phyloP scores from a whole-genome alignment of 192 early-diverging fungal genomes.

The Podila clonocystis region DNA sequence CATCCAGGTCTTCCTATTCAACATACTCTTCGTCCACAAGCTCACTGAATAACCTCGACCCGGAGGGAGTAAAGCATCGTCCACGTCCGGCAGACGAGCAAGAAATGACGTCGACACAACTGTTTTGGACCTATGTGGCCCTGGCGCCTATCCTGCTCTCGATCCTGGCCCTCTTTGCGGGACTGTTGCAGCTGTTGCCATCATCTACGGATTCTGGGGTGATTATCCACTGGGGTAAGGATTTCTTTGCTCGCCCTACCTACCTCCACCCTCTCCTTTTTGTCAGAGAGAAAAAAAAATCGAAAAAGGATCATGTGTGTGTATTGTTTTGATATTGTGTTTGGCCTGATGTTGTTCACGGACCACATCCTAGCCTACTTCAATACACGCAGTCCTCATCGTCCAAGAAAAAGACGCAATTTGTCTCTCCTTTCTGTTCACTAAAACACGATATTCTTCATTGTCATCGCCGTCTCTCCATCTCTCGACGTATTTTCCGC shows the following conservation, averaged over 20 bases:
- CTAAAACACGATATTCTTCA: not conserved
- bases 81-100: not conserved
- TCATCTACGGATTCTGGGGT: constrained; percentile 1
- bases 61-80: not conserved
- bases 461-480: not conserved
- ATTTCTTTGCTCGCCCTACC: not conserved
- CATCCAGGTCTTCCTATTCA: constrained; percentile 33
- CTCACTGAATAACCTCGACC: constrained; percentile 1
- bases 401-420: no score
- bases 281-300: not conserved
- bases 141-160: constrained; percentile 25
- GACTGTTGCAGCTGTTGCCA: constrained; percentile 20
- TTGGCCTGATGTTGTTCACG: not conserved
- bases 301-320: no score
- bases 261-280: not conserved
- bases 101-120: constrained; percentile 10
- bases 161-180: constrained; percentile 29
- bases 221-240: constrained; percentile 40
- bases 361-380: not conserved
- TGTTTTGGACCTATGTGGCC: constrained; percentile 40
- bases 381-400: no score
- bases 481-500: not conserved
- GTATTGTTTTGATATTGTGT: not conserved
- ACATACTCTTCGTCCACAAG: constrained; percentile 32
- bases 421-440: not conserved